Base-by-base conservation (phyloP, 257 asterid species). In the Capsicum chinense region DNA sequence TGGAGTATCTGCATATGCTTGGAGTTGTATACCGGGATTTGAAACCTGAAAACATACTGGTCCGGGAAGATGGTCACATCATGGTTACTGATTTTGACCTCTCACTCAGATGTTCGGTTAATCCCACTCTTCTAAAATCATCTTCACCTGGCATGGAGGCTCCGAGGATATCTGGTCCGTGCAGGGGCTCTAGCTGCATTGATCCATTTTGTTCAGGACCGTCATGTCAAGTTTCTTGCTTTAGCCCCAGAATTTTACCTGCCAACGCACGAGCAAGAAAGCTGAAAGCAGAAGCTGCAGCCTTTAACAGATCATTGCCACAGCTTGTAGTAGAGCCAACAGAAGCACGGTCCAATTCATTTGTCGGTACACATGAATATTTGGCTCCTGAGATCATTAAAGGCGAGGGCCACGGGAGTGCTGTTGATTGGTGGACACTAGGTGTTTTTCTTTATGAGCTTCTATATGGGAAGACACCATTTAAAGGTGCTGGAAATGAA, bases 381-480 rank as follows among this genome's bases (percentile, higher is more conserved):
- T 85, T 95, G 85, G 99, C 99, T 50, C 99, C 99, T 0, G 99
- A 95, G 89, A 95, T 95, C n/a, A 93, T 95, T 82, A 94, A 92
- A 85, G 99, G 99, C 3, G 97, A 95, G 82, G 98, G 98, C 17
- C 99, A 95, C 2, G 99, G 99, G 50, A 93, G 98, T 16, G 97
- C 97, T 0, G 99, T 95, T n/a, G 99, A 95, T 83, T 95, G 99
- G 99, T 95, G 99, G 99, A 95, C 97, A 5, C 83, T 95, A 11
- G 99, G 99, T 8, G 89, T 95, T 26, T 94, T 95, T 57, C 94
- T 95, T 5, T 95, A 91, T 42, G 99, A 95, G 88, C 99, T 95
- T 87, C 91, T 95, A 5, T 95, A 92, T 26, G 98, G 98, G 59
- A 94, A 90, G 88, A 94, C 99, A 6, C 99, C 99, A 26, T 95